phyloP scores from a whole-genome alignment of 129 eudicot genomes.

The Silybum marianum region DNA sequence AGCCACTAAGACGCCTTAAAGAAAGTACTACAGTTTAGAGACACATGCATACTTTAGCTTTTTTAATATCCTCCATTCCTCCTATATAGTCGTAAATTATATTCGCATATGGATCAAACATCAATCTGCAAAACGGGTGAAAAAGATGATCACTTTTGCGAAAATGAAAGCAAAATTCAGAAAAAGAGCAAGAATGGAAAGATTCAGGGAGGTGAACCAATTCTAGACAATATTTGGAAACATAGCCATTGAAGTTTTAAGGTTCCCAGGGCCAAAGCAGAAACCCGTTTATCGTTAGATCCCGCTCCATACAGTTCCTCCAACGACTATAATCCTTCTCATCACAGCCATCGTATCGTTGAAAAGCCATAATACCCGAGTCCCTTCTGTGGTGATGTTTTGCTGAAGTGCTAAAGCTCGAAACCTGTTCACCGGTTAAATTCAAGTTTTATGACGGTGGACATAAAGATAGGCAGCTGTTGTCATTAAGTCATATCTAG shows the following conservation, averaged over 20 bases:
- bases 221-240: conserved; percentile 33
- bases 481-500: conserved; percentile 3
- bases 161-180: background rate
- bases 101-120: conserved; percentile 75
- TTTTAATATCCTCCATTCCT: conserved; percentile 70
- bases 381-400: conserved; percentile 25
- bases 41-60: conserved; percentile 73
- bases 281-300: conserved; percentile 84
- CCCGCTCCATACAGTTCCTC: conserved; percentile 81
- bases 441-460: background rate
- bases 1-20: background rate
- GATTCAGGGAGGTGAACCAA: conserved; percentile 23
- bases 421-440: conserved; percentile 55
- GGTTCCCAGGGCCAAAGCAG: conserved; percentile 42
- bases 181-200: background rate
- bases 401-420: conserved; percentile 78
- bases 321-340: conserved; percentile 73
- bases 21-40: conserved; percentile 15
- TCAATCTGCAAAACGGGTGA: conserved; percentile 52
- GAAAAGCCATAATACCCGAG: conserved; percentile 32
- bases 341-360: conserved; percentile 52
- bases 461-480: conserved; percentile 3
- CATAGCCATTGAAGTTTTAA: conserved; percentile 26
- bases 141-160: conserved; percentile 1
- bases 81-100: conserved; percentile 75